Conservation (phyloP, 257 asterid genomes). For the Petrea volubilis region DNA sequence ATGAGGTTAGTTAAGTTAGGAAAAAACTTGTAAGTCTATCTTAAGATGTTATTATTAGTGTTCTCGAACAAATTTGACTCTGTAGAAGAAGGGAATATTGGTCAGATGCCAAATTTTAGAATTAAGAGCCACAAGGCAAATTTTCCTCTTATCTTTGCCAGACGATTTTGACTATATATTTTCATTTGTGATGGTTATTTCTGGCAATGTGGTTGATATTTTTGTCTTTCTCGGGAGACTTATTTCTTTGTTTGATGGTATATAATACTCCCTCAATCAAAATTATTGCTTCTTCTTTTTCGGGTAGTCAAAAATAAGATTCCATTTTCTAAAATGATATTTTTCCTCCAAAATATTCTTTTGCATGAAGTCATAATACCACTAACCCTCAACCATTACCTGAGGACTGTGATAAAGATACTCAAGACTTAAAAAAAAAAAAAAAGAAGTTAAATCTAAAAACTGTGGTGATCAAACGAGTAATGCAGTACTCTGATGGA, state of each 20-base stretch:
- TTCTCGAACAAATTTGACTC: neutral
- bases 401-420: neutral
- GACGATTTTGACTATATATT: neutral
- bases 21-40: slow-evolving; percentile 8
- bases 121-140: neutral
- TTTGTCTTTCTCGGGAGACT: neutral
- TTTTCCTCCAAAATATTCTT: neutral
- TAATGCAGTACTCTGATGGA: neutral
- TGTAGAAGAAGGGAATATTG: neutral
- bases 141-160: neutral
- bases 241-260: neutral
- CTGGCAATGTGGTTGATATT: slow-evolving; percentile 2
- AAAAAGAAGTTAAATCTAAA: too few relatives aligned
- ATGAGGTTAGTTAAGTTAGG: slow-evolving; percentile 5
- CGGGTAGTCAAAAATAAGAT: neutral
- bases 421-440: too few relatives aligned
- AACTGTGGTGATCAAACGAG: neutral
- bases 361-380: neutral
- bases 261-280: neutral
- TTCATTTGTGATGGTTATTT: neutral
- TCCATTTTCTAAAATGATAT: neutral
- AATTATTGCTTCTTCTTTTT: neutral
- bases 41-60: slow-evolving; percentile 8
- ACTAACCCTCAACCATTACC: neutral
- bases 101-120: neutral